phyloP scores from a whole-genome alignment of 176 grass and related monocot genomes.

The Elymus sibiricus region DNA sequence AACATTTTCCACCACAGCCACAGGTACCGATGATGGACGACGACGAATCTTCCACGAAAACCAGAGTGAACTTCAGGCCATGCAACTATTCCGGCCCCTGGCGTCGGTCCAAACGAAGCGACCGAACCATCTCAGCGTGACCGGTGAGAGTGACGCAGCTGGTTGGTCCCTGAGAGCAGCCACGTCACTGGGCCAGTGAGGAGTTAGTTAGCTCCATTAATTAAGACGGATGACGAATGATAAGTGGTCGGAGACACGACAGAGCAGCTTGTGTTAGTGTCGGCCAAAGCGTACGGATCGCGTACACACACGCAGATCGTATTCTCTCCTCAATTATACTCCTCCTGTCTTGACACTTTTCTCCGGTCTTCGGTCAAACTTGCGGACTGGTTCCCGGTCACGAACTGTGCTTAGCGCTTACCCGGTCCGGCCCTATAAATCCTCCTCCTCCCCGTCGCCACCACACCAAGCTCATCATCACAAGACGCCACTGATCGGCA shows the following conservation, averaged over 20 bases:
- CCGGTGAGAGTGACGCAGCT: neutral
- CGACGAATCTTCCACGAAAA: too few relatives aligned
- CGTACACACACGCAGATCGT: neutral
- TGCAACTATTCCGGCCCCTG: too few relatives aligned
- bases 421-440: conserved; percentile 20
- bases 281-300: neutral
- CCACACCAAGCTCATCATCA: neutral
- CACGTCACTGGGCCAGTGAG: neutral
- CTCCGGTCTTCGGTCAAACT: conserved; percentile 36
- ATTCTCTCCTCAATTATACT: too few relatives aligned
- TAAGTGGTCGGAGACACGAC: neutral
- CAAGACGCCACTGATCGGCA: too few relatives aligned
- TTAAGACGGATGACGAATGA: neutral
- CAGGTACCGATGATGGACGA: too few relatives aligned
- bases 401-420: neutral
- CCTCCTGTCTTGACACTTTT: neutral
- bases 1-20: neutral
- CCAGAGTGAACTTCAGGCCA: too few relatives aligned
- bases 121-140: neutral
- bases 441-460: neutral
- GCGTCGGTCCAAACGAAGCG: too few relatives aligned
- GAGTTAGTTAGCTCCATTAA: too few relatives aligned
- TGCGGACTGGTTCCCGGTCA: neutral
- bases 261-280: too few relatives aligned
- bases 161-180: neutral